A percentile compares a stretch with the other conserved stretches of the same genome.
phyloP scores from a whole-genome alignment of 2,329 filamentous ascomycete genomes.

The Microsporum ferrugineum region DNA sequence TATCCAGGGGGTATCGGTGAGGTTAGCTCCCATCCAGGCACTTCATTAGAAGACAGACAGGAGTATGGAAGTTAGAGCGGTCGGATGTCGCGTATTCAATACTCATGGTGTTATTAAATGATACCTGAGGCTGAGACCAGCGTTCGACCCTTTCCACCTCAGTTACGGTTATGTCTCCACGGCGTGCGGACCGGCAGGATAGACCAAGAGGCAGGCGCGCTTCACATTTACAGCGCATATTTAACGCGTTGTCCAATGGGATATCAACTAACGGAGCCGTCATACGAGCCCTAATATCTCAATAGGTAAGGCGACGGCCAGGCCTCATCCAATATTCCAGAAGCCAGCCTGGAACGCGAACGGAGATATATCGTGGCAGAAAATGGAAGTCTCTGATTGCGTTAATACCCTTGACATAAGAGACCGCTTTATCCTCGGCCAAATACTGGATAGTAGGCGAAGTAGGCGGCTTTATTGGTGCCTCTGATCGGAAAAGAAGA shows the following conservation, averaged over 20 bases:
- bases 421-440: conserved; percentile 12
- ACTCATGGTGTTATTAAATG: conserved; percentile 21
- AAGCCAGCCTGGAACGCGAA: conserved; percentile 19
- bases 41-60: conserved; percentile 14
- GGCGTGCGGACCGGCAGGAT: conserved; percentile 20
- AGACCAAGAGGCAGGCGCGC: conserved; percentile 19
- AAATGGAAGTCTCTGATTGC: conserved; percentile 19
- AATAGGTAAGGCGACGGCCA: conserved; percentile 20
- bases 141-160: conserved; percentile 22
- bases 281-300: conserved; percentile 24
- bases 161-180: conserved; percentile 13
- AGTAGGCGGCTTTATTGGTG: neutral
- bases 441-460: conserved; percentile 3
- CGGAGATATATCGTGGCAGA: conserved; percentile 22
- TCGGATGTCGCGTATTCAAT: conserved; percentile 12
- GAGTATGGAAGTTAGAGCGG: neutral
- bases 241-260: conserved; percentile 19
- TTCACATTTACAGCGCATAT: conserved; percentile 21
- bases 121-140: conserved; percentile 18
- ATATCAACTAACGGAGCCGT: conserved; percentile 10
- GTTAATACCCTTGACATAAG: conserved; percentile 10
- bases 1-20: conserved; percentile 13
- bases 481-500: conserved; percentile 19
- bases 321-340: conserved; percentile 24
- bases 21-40: conserved; percentile 7